Base-by-base conservation (phyloP, 2,329 filamentous ascomycete species). In the Ilyonectria robusta region DNA sequence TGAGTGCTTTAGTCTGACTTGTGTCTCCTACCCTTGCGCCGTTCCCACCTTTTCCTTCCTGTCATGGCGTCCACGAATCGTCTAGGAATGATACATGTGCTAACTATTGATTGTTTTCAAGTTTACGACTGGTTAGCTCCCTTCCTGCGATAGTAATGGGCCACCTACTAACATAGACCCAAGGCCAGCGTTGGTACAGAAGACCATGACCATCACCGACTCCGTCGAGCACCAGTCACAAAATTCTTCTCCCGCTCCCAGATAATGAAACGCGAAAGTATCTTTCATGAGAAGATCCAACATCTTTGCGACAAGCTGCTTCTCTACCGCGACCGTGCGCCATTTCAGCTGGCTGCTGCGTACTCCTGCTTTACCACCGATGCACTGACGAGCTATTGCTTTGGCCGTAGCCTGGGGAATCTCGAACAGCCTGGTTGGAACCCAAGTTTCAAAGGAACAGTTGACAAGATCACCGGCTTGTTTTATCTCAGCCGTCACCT, bases 361-460 rank as follows among this genome's bases (percentile, higher is more conserved):
- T 80, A 78, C 65, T 77, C 75, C 60, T 80, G 79, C 62, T 80
- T 80, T 67, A 79, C 78, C 1, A 74, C 77, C 3, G 80, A 81
- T 40, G 72, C 74, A 35, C 80, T 81, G 26, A 75, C 76, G 1
- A 68, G 70, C 1, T 81, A 80, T 61, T 75, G 71, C 58, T 81
- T 81, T 47, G 79, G 80, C 33, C 23, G 73, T 77, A 54, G 58
- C 47, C 53, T 66, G 19, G 53, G 61, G 35, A 59, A 59, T 29
- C 44, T 59, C 23, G 56, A 59, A 48, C 26, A 13, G 1, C 56
- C 56, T 2, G 56, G 56, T 29, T 59, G 56, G 56, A 48, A 59
- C 33, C 56, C 56, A 2, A 59, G 56, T 19, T 59, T 59, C 46
- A 59, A 50, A 26, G 56, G 56, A 8, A 59, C 56, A n/a, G 37